Base-by-base conservation (phyloP, 1,139 yeast species). In the Geotrichum siamense region DNA sequence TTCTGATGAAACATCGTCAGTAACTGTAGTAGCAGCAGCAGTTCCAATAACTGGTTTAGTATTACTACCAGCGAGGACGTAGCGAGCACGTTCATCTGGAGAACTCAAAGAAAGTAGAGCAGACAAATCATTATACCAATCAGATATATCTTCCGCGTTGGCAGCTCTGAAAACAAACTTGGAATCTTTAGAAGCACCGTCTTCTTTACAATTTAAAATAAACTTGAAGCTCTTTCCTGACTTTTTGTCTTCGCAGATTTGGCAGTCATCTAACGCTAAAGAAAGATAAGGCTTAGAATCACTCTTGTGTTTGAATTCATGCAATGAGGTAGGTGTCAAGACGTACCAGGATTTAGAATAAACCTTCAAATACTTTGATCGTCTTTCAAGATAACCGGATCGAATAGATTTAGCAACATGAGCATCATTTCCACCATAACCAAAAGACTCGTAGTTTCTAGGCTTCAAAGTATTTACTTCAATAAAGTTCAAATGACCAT, bases 91-190 rank as follows among this genome's bases (percentile, higher is more conserved):
- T 23, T 50, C 56, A 8, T 36, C 44, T 31, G 65, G 60, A 8
- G 69, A 71, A 17, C 78, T 70, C 53, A 81, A 67, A 26, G 68
- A 63, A 9, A 85, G 82, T 56, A 86, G 69, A 35, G 71, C 69
- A 55, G 78, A 78, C 52, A 87, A 71, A 58, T 84, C 94, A 51
- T 75, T 75, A 62, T 76, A 85, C 97, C 98, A 91, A 21, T 72
- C 75, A 58, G 81, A 77, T 89, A 87, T 82, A 38, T 74, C 68
- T 39, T 78, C 80, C 56, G 82, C 82, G 36, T 82, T 75, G 57
- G 83, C 89, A 21, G 94, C 80, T 55, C 95, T 74, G 68, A 91
- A 89, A 10, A 87, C 94, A 86, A 93, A 86, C 57, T 85, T 87
- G 64, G 87, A 96, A 42, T 85, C 83, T 46, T 55, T 37, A 9